Base-by-base conservation (phyloP, 2,329 filamentous ascomycete genomes). In the Ophiocordyceps sinensis region DNA sequence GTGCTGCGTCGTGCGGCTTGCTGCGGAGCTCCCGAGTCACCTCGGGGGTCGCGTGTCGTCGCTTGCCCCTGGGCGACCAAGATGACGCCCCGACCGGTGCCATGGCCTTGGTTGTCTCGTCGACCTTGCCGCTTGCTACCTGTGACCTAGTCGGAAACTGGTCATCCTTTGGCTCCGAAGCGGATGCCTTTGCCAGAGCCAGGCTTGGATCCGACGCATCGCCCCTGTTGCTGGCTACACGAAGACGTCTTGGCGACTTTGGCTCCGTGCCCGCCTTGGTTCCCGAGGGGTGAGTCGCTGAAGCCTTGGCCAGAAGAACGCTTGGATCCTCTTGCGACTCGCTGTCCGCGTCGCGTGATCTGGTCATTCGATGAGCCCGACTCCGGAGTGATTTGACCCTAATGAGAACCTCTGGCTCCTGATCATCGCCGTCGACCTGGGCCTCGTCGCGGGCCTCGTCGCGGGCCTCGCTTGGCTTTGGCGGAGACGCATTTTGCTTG, bases 331-430 rank as follows among this genome's bases (percentile, higher is more conserved):
- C 41, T n/a, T 43, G 44, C 19, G 45, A 43, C 28, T 47, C 46
- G 30, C 51, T 47, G 43, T 39, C 43, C 5, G 45, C 44, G 14
- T 52, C 54, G 17, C 43, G 47, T 21, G 53, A 53, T 45, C 45
- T 45, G 14, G 41, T 49, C 41, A 45, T 49, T 36, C 45, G 45
- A 30, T 53, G 54, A 28, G 49, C 49, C 21, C 52, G 51, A 45
- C 55, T 55, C 28, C 58, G 56, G 23, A 58, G 48, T 14, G 56
- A 53, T 39, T 56, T 54, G 30, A 51, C 49, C 10, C 52, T 51
- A 37, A 55, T 54, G 31, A 47, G 41, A n/a, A 50, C 38, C 13
- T 60, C 57, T 6, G 47, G 41, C 40, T 46, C 45, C 35, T 45
- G 45, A 23, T 15, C 38, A 42, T 43, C 21, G 38, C 40, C 15